Evolutionary conservation across 2,329 filamentous ascomycete species (phyloP).

Genomic region (Ophiostoma piceae): DNA sequence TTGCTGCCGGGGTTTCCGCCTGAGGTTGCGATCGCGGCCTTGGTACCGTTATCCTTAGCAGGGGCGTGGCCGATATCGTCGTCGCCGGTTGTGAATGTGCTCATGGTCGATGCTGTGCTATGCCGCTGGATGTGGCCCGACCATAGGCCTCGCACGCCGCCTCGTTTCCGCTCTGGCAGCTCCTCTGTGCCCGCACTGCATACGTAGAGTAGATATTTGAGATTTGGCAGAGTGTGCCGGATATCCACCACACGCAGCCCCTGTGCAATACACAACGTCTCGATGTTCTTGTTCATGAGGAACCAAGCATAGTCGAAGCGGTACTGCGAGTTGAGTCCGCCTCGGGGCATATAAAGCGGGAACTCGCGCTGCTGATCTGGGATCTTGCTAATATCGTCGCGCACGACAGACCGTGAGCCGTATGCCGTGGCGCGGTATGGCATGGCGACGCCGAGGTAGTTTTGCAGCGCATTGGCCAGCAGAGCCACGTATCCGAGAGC

Average conservation of each 20-base stretch:
- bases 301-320: constrained; percentile 96
- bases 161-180: constrained; percentile 56
- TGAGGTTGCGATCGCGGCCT: not conserved
- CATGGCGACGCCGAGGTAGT: constrained; percentile 71
- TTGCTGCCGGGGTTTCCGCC: not conserved
- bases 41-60: not conserved
- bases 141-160: constrained; percentile 56
- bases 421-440: constrained; percentile 72
- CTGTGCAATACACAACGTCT: constrained; percentile 59
- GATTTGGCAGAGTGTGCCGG: constrained; percentile 83
- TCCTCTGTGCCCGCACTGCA: constrained; percentile 71
- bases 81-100: not conserved
- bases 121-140: constrained; percentile 43
- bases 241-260: constrained; percentile 81
- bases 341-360: constrained; percentile 64
- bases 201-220: constrained; percentile 88
- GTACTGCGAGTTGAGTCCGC: constrained; percentile 67
- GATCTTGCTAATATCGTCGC: constrained; percentile 64
- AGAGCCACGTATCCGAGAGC: constrained; percentile 76
- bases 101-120: constrained; percentile 20
- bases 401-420: constrained; percentile 69
- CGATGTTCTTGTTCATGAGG: constrained; percentile 92
- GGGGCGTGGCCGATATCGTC: not conserved
- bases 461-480: constrained; percentile 68
- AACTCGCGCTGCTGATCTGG: constrained; percentile 62